Evolutionary conservation across 163 green algal species (phyloP).

Genomic region (Chlamydomonas reinhardtii): DNA sequence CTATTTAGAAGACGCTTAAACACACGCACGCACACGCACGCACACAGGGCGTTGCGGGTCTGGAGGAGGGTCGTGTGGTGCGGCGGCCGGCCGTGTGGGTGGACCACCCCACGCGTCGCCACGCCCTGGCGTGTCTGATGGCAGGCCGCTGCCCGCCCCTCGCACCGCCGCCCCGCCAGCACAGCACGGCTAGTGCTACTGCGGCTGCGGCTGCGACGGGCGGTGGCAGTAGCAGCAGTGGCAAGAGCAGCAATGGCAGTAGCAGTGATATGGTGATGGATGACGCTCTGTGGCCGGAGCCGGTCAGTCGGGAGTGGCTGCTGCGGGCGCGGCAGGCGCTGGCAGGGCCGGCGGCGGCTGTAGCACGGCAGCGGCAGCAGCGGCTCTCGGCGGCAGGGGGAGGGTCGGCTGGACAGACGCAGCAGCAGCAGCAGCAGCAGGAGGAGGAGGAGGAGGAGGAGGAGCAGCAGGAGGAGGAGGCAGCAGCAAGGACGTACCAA

Average conservation of each 20-base stretch:
- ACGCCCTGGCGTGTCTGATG: conserved; percentile 22
- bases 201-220: background rate
- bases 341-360: background rate
- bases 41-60: background rate
- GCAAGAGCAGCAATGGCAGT: no score
- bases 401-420: no score
- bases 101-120: background rate
- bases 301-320: conserved; percentile 47
- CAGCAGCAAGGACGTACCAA: no score
- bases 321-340: conserved; percentile 28
- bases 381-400: background rate
- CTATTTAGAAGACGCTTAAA: background rate
- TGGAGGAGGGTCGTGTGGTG: conserved; percentile 43
- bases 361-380: background rate
- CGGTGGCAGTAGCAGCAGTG: background rate
- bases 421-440: no score
- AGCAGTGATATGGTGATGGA: background rate
- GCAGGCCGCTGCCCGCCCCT: conserved; percentile 11
- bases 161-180: background rate
- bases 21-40: no score
- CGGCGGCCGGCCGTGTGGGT: conserved; percentile 38
- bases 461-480: background rate
- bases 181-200: no score
- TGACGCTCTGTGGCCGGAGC: background rate
- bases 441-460: background rate